Base-by-base conservation (phyloP, 2,329 filamentous ascomycete genomes). In the Cryphonectria carpinicola region DNA sequence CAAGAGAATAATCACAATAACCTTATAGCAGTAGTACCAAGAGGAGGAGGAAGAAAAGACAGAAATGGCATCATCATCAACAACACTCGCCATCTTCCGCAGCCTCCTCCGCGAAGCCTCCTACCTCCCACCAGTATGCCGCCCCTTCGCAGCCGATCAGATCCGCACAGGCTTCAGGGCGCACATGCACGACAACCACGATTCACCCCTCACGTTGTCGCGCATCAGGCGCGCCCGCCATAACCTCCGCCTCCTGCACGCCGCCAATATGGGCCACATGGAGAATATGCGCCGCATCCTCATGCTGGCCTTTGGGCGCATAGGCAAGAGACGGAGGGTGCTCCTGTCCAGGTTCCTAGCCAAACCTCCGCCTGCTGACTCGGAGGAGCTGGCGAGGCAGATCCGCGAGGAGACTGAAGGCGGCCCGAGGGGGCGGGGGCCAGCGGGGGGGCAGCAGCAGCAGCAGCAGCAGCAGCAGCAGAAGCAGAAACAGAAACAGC, bases 61-160 rank as follows among this genome's bases (percentile, higher is more conserved):
- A 28, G 25, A 28, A 10, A 56, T 56, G 52, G 52, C n/a, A 11
- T 56, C 52, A 7, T 22, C 17, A 22, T 1, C 19, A 49, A n/a
- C 39, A 46, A 74, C 0, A 4, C 75, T 84, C 19, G 84, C 86
- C 74, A 78, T 89, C 63, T 91, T 89, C 77, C 85, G 89, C 69
- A 84, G 87, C 70, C 80, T 91, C 32, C 85, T 91, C 49, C 87
- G 89, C 71, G 88, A 90, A 80, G 81, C 84, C 54, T 85, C 86
- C 39, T 91, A 91, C 76, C 84, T 91, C 2, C 88, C 88, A 1
- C 82, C 82, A 2, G 78, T 84, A 54, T 86, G 86, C 71, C 84
- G 83, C 54, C 77, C 80, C 2, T 84, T 81, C 68, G 79, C 87
- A 67, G 76, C 80, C 62, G 74, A 79, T 8, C 80, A 80, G 46